Evolutionary conservation across 306 rosid genomes (phyloP).

Genomic region (Sechiopsis laciniata): DNA sequence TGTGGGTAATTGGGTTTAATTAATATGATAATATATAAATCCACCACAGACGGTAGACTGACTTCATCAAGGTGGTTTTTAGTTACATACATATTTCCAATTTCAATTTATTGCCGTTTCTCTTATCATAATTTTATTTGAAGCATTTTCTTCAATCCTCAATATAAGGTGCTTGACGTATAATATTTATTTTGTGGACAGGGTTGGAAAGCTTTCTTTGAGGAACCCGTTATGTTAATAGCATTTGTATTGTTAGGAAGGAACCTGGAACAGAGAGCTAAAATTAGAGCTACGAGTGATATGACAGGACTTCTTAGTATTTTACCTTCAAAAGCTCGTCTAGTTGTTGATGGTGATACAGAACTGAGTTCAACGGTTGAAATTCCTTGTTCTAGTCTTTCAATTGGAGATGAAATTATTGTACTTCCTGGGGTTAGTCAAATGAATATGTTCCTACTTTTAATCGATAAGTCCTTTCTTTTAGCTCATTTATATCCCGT

Average conservation of each 20-base stretch:
- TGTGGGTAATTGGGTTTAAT: not conserved
- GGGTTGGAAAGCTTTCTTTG: slow-evolving; percentile 99
- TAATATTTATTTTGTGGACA: slow-evolving; percentile 35
- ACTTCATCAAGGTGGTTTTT: not conserved
- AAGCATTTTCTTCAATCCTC: not conserved
- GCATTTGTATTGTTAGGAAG: slow-evolving; percentile 94
- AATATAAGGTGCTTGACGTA: not conserved
- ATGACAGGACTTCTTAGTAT: slow-evolving; percentile 91
- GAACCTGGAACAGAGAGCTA: slow-evolving; percentile 96
- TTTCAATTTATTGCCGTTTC: slow-evolving; percentile 6
- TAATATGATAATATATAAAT: not conserved
- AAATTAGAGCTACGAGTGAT: slow-evolving; percentile 94
- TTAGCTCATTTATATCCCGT: not conserved
- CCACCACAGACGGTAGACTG: not conserved
- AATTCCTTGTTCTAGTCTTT: slow-evolving; percentile 81
- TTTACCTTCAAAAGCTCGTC: slow-evolving; percentile 92
- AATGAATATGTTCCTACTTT: slow-evolving; percentile 20
- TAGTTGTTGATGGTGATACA: slow-evolving; percentile 48
- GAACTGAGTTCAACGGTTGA: slow-evolving; percentile 58
- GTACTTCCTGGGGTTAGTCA: slow-evolving; percentile 86
- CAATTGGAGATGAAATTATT: slow-evolving; percentile 74
- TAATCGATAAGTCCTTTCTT: slow-evolving; percentile 10
- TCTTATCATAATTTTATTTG: not conserved
- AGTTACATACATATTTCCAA: not conserved
- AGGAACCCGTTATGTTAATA: slow-evolving; percentile 95